These are phyloP conservation scores for Panicum hallii DNA, from an alignment of 202 grass and related monocot species.

Conservation along the genomic window DNA sequence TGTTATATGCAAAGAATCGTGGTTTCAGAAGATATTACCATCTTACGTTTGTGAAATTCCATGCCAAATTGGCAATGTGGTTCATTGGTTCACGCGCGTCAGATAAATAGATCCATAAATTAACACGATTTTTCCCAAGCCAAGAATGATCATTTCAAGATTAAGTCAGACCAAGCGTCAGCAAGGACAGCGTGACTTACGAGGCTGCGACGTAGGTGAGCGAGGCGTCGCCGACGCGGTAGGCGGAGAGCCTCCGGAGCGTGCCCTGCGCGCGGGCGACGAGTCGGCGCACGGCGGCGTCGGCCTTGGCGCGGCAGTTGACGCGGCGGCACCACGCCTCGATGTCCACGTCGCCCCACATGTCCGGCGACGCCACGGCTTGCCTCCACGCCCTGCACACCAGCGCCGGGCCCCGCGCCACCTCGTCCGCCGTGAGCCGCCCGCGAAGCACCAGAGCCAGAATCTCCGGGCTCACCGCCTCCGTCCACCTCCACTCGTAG, in stretches of 20 bases:
- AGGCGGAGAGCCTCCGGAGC: slow-evolving; percentile 59
- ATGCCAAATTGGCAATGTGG: not conserved
- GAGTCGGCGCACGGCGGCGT: slow-evolving; percentile 55
- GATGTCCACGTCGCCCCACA: slow-evolving; percentile 63
- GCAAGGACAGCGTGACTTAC: slow-evolving; percentile 15
- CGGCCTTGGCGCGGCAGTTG: slow-evolving; percentile 51
- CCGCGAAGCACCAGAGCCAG: slow-evolving; percentile 55
- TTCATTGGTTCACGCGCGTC: not conserved
- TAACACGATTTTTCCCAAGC: not conserved
- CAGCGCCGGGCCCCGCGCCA: slow-evolving; percentile 48
- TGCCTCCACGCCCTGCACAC: slow-evolving; percentile 65
- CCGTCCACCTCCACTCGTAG: slow-evolving; percentile 49
- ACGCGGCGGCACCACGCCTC: slow-evolving; percentile 74
- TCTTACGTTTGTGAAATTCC: not conserved
- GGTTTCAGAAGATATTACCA: not conserved
- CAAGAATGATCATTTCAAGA: not conserved
- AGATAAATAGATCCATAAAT: not conserved
- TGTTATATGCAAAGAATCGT: not conserved
- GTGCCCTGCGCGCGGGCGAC: slow-evolving; percentile 51
- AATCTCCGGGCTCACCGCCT: slow-evolving; percentile 59
- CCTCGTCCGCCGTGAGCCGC: slow-evolving; percentile 48
- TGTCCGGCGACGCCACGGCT: slow-evolving; percentile 47
- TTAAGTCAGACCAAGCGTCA: not conserved
- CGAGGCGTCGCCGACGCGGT: slow-evolving; percentile 51
- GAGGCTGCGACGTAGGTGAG: slow-evolving; percentile 47